Evolutionary conservation across 805 yeast species (phyloP).

Genomic region (Candida vartiovaarae): DNA sequence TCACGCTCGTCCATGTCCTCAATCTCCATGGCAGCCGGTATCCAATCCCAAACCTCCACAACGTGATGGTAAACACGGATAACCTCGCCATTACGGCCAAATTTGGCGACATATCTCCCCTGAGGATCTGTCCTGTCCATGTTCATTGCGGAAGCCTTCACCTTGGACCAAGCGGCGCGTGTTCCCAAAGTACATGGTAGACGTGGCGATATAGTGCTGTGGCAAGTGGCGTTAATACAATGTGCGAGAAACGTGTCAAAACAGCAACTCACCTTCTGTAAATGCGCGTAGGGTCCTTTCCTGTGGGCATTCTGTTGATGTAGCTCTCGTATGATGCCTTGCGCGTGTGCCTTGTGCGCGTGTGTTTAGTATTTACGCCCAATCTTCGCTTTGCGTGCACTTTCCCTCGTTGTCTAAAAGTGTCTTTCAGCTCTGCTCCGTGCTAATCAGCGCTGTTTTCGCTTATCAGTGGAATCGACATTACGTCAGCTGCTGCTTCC

Average conservation of each 20-base stretch:
- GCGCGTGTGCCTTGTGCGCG: too few relatives aligned
- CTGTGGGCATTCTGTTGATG: conserved; percentile 21
- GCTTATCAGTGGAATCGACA: too few relatives aligned
- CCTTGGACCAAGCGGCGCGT: conserved; percentile 25
- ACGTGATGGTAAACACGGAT: conserved; percentile 22
- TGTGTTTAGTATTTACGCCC: too few relatives aligned
- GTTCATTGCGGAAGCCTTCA: conserved; percentile 10
- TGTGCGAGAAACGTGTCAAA: neutral
- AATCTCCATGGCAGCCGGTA: conserved; percentile 19
- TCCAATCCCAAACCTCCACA: conserved; percentile 37
- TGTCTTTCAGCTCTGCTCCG: too few relatives aligned
- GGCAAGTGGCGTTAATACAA: conserved; percentile 1
- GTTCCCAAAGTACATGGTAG: conserved; percentile 16
- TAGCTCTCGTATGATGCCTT: too few relatives aligned
- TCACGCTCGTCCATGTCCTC: conserved; percentile 6
- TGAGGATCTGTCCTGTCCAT: neutral
- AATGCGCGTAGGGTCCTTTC: conserved; percentile 24
- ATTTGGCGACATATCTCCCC: conserved; percentile 19
- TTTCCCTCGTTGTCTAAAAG: too few relatives aligned
- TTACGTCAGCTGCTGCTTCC: too few relatives aligned
- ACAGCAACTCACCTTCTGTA: conserved; percentile 17
- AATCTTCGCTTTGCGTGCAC: too few relatives aligned
- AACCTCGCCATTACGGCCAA: conserved; percentile 34
- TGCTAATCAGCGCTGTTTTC: too few relatives aligned
- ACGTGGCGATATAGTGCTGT: conserved; percentile 20